Percentiles rank a stretch among this genome's conserved stretches.
Evolutionary conservation across 1,284 basidiomycete species (phyloP).

Genomic region (Malassezia globosa): DNA sequence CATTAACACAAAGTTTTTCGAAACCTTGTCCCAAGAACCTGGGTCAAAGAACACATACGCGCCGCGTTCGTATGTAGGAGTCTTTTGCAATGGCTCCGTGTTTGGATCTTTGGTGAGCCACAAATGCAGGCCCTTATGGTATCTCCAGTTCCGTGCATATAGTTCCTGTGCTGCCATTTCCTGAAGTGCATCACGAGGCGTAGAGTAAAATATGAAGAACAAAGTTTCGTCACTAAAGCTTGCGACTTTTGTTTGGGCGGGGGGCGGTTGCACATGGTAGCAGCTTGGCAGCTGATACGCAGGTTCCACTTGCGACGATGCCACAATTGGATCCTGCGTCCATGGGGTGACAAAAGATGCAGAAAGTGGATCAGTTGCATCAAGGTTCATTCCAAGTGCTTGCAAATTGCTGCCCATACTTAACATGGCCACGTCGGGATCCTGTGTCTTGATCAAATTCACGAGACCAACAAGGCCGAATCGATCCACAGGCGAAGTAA

Average conservation of each 20-base stretch:
- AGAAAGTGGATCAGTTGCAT: constrained; percentile 70
- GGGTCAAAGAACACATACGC: constrained; percentile 86
- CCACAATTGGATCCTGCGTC: constrained; percentile 74
- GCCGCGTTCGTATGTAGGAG: constrained; percentile 76
- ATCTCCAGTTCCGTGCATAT: constrained; percentile 95
- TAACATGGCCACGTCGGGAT: constrained; percentile 72
- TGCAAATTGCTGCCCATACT: constrained; percentile 84
- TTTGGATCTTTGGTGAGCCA: constrained; percentile 92
- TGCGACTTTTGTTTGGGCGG: constrained; percentile 71
- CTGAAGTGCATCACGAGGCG: constrained; percentile 81
- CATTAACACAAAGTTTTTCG: constrained; percentile 65
- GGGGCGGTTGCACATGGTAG: constrained; percentile 84
- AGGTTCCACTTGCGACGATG: constrained; percentile 66
- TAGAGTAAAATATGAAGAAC: constrained; percentile 97
- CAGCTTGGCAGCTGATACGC: constrained; percentile 81
- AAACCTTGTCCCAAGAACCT: constrained; percentile 68
- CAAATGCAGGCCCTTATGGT: constrained; percentile 83
- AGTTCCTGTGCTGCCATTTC: constrained; percentile 91
- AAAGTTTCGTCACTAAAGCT: constrained; percentile 93
- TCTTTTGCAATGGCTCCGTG: constrained; percentile 69
- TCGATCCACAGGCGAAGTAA: constrained; percentile 83
- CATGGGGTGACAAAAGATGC: constrained; percentile 93
- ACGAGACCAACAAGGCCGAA: constrained; percentile 85
- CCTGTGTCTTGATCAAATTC: constrained; percentile 79
- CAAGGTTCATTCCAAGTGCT: constrained; percentile 83